A percentile compares a stretch with the other conserved stretches of the same genome.
phyloP scores from a whole-genome alignment of 2,329 filamentous ascomycete species.

The Botrytis medusae region DNA sequence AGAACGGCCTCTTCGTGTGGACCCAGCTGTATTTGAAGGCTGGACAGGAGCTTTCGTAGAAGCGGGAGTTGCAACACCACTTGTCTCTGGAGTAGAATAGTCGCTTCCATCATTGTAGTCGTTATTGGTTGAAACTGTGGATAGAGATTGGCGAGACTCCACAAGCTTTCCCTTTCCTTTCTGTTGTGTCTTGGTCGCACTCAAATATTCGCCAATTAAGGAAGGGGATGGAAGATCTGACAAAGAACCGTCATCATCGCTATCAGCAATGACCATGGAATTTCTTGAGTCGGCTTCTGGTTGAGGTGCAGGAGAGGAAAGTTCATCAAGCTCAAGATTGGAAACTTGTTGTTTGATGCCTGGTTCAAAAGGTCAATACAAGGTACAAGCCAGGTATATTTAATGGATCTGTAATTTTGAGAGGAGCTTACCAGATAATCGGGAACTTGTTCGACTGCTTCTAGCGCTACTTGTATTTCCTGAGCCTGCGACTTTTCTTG shows the following conservation, averaged over 20 bases:
- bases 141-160: slow-evolving; percentile 41
- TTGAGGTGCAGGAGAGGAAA: slow-evolving; percentile 18
- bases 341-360: slow-evolving; percentile 31
- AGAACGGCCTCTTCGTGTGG: slow-evolving; percentile 34
- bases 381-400: neutral
- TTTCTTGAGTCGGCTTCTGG: neutral
- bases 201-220: slow-evolving; percentile 25
- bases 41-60: slow-evolving; percentile 35
- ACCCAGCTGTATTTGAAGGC: slow-evolving; percentile 24
- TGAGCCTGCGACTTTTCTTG: slow-evolving; percentile 25
- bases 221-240: slow-evolving; percentile 27
- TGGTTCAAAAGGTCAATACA: slow-evolving; percentile 23
- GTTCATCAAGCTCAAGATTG: slow-evolving; percentile 24
- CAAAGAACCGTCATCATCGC: slow-evolving; percentile 24
- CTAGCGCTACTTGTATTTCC: slow-evolving; percentile 25
- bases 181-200: slow-evolving; percentile 16
- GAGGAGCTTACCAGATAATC: slow-evolving; percentile 33
- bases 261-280: slow-evolving; percentile 15
- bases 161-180: slow-evolving; percentile 31
- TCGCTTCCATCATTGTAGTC: slow-evolving; percentile 47
- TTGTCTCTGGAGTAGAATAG: slow-evolving; percentile 63
- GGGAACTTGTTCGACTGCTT: slow-evolving; percentile 27
- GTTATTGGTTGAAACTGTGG: slow-evolving; percentile 43
- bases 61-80: slow-evolving; percentile 52
- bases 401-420: neutral